Evolutionary conservation across 495 filamentous ascomycete species (phyloP).

Genomic region (Corynascus novoguineensis): DNA sequence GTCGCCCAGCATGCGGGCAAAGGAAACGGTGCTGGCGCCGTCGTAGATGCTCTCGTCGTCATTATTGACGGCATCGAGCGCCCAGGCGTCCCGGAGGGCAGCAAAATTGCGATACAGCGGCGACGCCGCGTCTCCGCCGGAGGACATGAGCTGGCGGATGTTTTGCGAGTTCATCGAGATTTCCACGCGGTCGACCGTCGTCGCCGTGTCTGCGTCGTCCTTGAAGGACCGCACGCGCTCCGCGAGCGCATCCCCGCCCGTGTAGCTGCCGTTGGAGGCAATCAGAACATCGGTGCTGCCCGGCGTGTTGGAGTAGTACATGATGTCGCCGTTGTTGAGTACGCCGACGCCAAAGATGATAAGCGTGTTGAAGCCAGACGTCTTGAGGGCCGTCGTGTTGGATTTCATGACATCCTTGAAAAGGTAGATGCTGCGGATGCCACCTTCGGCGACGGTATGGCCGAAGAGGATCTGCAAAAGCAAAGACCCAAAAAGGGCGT

Average conservation of each 20-base stretch:
- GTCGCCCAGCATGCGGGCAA: slow-evolving; percentile 36
- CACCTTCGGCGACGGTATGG: slow-evolving; percentile 11
- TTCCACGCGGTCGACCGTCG: slow-evolving; percentile 33
- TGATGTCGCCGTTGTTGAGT: slow-evolving; percentile 38
- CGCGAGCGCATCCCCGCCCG: slow-evolving; percentile 36
- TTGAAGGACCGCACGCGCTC: slow-evolving; percentile 41
- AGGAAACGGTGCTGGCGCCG: slow-evolving; percentile 32
- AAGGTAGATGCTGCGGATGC: slow-evolving; percentile 36
- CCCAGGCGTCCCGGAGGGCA: slow-evolving; percentile 35
- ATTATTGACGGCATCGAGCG: slow-evolving; percentile 41
- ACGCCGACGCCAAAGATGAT: slow-evolving; percentile 42
- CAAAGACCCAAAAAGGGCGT: not conserved
- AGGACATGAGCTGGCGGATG: slow-evolving; percentile 31
- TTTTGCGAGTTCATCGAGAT: slow-evolving; percentile 43
- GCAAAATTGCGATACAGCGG: slow-evolving; percentile 35
- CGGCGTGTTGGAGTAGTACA: slow-evolving; percentile 44
- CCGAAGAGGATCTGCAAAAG: not conserved
- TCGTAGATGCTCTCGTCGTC: slow-evolving; percentile 43
- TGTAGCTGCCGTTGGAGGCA: slow-evolving; percentile 33
- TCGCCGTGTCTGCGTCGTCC: slow-evolving; percentile 21
- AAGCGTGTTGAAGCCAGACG: slow-evolving; percentile 38
- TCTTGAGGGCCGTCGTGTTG: slow-evolving; percentile 32
- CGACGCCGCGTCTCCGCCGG: slow-evolving; percentile 30
- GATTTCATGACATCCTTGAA: slow-evolving; percentile 45
- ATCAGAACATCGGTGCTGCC: slow-evolving; percentile 33